phyloP scores from a whole-genome alignment of 148 eudicot genomes.

The Oxyria digyna region DNA sequence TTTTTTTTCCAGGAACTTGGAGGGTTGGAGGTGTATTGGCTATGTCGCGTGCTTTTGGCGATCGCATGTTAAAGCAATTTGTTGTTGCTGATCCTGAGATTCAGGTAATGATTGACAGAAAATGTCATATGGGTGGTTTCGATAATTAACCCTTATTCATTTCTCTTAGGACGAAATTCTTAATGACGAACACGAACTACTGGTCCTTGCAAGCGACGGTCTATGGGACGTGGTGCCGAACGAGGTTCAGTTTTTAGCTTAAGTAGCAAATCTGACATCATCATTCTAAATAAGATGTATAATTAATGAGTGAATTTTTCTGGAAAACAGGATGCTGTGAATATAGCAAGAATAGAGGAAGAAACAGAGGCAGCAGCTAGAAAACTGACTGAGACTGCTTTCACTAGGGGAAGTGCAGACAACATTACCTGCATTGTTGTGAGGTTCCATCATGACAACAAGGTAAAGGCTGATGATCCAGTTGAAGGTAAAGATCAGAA shows the following conservation, averaged over 20 bases:
- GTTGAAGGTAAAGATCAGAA: neutral
- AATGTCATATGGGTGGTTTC: neutral
- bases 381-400: conserved; percentile 86
- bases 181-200: conserved; percentile 57
- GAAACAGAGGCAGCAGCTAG: conserved; percentile 83
- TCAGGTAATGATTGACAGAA: too few relatives aligned
- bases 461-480: neutral
- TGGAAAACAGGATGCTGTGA: conserved; percentile 64
- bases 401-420: conserved; percentile 81
- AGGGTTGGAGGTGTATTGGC: conserved; percentile 98
- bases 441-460: conserved; percentile 41
- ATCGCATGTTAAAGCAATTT: conserved; percentile 94
- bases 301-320: too few relatives aligned
- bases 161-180: conserved; percentile 53
- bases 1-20: conserved; percentile 74
- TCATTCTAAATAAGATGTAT: too few relatives aligned
- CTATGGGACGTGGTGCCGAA: conserved; percentile 91
- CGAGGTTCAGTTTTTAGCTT: conserved; percentile 40
- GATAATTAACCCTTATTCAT: neutral
- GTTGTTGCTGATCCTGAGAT: conserved; percentile 99
- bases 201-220: conserved; percentile 95
- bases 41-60: conserved; percentile 99
- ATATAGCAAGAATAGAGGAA: conserved; percentile 65
- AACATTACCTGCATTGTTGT: conserved; percentile 94
- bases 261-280: neutral